These are phyloP conservation scores for Salvia rosmarinus DNA, from an alignment of 257 asterid genomes.

Conservation along the genomic window DNA sequence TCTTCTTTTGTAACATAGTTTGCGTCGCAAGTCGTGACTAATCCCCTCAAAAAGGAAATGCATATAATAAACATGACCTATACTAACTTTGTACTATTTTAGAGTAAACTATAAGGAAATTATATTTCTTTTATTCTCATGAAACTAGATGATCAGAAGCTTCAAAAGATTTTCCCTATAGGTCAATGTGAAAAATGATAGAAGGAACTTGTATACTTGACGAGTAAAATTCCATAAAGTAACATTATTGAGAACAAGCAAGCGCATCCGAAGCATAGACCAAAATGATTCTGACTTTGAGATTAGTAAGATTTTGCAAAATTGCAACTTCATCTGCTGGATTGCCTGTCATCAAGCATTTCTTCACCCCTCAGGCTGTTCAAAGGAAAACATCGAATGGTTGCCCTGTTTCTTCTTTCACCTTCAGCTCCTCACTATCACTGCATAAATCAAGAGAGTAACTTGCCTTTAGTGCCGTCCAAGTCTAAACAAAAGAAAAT, in stretches of 20 bases:
- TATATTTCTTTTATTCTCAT: not conserved
- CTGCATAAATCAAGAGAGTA: slow-evolving; percentile 41
- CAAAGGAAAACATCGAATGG: slow-evolving; percentile 95
- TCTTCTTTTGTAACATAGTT: not conserved
- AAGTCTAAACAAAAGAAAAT: not conserved
- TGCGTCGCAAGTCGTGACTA: not conserved
- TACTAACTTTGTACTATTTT: slow-evolving; percentile 19
- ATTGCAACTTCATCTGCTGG: slow-evolving; percentile 93
- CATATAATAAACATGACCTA: slow-evolving; percentile 13
- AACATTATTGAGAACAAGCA: not conserved
- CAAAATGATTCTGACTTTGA: not conserved
- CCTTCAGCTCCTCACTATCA: slow-evolving; percentile 76
- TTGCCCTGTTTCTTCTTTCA: slow-evolving; percentile 96
- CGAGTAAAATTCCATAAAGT: not conserved
- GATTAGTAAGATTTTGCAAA: slow-evolving; percentile 89
- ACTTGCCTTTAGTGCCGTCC: not conserved
- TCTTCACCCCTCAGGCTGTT: slow-evolving; percentile 79
- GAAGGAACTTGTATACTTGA: not conserved
- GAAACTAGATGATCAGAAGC: not conserved
- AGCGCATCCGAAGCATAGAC: slow-evolving; percentile 3
- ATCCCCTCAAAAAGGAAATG: not conserved
- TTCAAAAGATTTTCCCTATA: slow-evolving; percentile 1
- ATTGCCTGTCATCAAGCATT: slow-evolving; percentile 86
- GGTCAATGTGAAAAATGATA: not conserved
- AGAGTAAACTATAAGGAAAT: slow-evolving; percentile 19